Base-by-base conservation (phyloP, 75 land plant species). In the Sequoia sempervirens region DNA sequence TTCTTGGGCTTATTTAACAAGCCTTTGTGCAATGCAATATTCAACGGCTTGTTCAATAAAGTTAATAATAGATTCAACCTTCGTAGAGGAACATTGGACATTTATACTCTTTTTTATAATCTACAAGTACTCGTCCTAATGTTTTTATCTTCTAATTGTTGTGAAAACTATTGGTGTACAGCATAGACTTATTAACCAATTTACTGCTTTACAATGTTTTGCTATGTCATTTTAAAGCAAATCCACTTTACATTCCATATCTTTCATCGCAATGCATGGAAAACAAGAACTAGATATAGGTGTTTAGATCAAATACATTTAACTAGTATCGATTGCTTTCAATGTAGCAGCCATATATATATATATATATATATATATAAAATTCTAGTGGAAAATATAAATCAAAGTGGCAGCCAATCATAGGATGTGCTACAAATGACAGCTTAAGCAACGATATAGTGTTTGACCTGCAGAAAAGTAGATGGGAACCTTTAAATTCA, bases 391-490 rank as follows among this genome's bases (percentile, higher is more conserved):
- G 50, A 6, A 5, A 47, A 26, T 28, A 81, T 28, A 32, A 50
- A 53, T 32, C 13, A 38, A 17, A 47, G 82, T 50, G 68, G 28
- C 7, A 50, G 43, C 38, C 64, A 81, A 32, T 53, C 70, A 50
- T 50, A 20, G 28, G 10, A 81, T 11, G 82, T 32, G 4, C 28
- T 81, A 54, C 9, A 34, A 28, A 69, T 9, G 26, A 81, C 9
- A 28, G 76, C 45, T 66, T 18, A 82, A 36, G 34, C 70, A 56
- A 20, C 40, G 43, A 81, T 38, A 56, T 30, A 52, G 50, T 15
- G n/a, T 32, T 80, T 38, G 85, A 98, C 99, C 99, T 83, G 99
- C 91, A 36, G 99, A 95, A 66, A 98, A 92, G 89, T 98, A 98
- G 74, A 98, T 98, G 23, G 99, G 99, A 83, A 92, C 87, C 69